Base-by-base conservation (phyloP, 805 yeast genomes). In the Lipomyces sp. region DNA sequence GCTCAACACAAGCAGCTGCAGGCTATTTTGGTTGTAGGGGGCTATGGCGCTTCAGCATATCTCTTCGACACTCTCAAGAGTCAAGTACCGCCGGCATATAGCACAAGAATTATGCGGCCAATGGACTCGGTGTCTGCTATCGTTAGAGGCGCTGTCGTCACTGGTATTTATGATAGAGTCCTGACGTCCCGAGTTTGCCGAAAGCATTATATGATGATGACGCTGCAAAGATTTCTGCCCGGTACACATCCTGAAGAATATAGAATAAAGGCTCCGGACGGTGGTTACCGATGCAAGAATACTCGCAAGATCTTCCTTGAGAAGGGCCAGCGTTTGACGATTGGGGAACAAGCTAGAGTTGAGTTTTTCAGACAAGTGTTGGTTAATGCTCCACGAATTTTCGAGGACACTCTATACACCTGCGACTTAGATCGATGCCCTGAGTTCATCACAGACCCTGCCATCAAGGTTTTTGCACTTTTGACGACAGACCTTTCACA, bases 81-180 rank as follows among this genome's bases (percentile, higher is more conserved):
- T 3, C 63, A 61, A 7, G 42, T 66, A 4, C 71, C 67, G 18
- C 71, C 60, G 10, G 48, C 51, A 6, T 60, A 60, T 32, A 54
- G 62, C 13, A 11, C 34, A 29, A 59, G 56, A n/a, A 55, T 68
- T 15, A 50, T 53, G 18, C 62, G 71, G 5, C 70, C 71, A 2
- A 30, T 39, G 48, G 65, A 66, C 33, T 62, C 71, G 18, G 65
- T 66, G 6, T 64, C 66, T 1, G 67, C 71, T 1, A 58, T 68
- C n/a, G 67, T 68, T 6, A 64, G 65, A 4, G 71, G 71, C 35
- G 71, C 71, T 1, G 71, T 67, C 10, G 37, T 51, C n/a, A 66
- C 67, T 13, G 67, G 65, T 3, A 33, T 68, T 8, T 58, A 50
- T 54, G 71, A 68, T 24, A 60, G 65, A 56, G 39, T 64, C 10